Evolutionary conservation across 306 rosid genomes (phyloP).

Genomic region (Fragaria vesca): DNA sequence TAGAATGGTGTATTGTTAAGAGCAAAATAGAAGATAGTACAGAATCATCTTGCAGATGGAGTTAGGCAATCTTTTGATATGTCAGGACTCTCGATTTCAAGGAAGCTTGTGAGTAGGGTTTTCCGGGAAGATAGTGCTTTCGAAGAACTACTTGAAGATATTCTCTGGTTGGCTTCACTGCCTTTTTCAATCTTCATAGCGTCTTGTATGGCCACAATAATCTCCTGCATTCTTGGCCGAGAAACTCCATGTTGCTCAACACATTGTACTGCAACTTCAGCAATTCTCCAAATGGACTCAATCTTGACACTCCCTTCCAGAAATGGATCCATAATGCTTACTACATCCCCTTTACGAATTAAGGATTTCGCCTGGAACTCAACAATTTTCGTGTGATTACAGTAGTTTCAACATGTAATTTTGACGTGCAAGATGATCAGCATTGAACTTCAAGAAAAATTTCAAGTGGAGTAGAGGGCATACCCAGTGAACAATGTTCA

Average conservation of each 20-base stretch:
- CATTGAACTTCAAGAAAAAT: neutral
- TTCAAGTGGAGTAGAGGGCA: slow-evolving; percentile 15
- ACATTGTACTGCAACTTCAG: slow-evolving; percentile 84
- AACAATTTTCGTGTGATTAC: slow-evolving; percentile 8
- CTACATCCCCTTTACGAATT: slow-evolving; percentile 74
- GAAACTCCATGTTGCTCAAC: slow-evolving; percentile 76
- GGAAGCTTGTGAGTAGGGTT: slow-evolving; percentile 86
- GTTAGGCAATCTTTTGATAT: slow-evolving; percentile 53
- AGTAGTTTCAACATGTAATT: neutral
- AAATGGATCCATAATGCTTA: slow-evolving; percentile 69
- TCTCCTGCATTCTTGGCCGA: slow-evolving; percentile 98
- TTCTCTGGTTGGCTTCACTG: slow-evolving; percentile 38
- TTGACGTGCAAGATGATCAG: neutral
- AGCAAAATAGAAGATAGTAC: neutral
- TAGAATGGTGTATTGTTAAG: neutral
- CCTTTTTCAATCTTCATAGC: slow-evolving; percentile 74
- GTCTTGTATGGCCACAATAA: slow-evolving; percentile 83
- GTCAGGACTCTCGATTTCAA: slow-evolving; percentile 87
- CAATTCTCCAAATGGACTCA: slow-evolving; percentile 88
- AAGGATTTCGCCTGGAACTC: slow-evolving; percentile 70
- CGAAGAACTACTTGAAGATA: slow-evolving; percentile 46
- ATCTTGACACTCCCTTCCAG: slow-evolving; percentile 60
- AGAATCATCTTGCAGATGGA: slow-evolving; percentile 75
- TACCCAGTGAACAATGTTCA: slow-evolving; percentile 98
- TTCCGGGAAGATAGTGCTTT: slow-evolving; percentile 77